These are phyloP conservation scores for Suillus occidentalis DNA, from an alignment of 768 basidiomycete genomes.

Conservation along the genomic window DNA sequence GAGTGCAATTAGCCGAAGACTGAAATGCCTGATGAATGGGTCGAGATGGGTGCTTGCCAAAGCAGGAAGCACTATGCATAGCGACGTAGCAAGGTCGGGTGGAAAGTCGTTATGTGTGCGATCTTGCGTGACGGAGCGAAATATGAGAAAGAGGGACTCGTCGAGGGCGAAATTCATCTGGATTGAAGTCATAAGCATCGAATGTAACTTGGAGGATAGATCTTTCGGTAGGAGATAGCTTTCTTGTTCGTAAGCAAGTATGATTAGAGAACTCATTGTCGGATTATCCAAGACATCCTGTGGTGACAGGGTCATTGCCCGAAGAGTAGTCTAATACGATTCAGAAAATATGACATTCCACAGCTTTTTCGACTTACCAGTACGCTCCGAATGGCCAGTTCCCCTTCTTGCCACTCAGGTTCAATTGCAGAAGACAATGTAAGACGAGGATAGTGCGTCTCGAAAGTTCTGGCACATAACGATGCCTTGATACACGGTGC, in stretches of 20 bases:
- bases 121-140: slow-evolving; percentile 26
- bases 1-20: slow-evolving; percentile 58
- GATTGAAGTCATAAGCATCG: slow-evolving; percentile 48
- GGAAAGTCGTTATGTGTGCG: slow-evolving; percentile 17
- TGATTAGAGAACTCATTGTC: slow-evolving; percentile 30
- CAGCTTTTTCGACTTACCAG: slow-evolving; percentile 37
- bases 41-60: slow-evolving; percentile 66
- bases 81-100: slow-evolving; percentile 46
- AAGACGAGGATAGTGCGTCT: slow-evolving; percentile 45
- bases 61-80: slow-evolving; percentile 51
- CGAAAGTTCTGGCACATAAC: slow-evolving; percentile 49
- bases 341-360: background rate
- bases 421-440: slow-evolving; percentile 33
- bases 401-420: slow-evolving; percentile 42
- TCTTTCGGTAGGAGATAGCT: slow-evolving; percentile 8
- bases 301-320: slow-evolving; percentile 27
- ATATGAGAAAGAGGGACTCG: slow-evolving; percentile 58
- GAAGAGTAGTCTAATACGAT: slow-evolving; percentile 31
- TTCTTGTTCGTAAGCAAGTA: slow-evolving; percentile 22
- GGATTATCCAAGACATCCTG: slow-evolving; percentile 16
- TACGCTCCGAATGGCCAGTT: slow-evolving; percentile 34
- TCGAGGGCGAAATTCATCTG: slow-evolving; percentile 56
- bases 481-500: slow-evolving; percentile 41
- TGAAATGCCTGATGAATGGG: slow-evolving; percentile 54
- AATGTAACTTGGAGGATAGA: slow-evolving; percentile 32